Base-by-base conservation (phyloP, 2,329 filamentous ascomycete species). In the Atkinsonella texensis region DNA sequence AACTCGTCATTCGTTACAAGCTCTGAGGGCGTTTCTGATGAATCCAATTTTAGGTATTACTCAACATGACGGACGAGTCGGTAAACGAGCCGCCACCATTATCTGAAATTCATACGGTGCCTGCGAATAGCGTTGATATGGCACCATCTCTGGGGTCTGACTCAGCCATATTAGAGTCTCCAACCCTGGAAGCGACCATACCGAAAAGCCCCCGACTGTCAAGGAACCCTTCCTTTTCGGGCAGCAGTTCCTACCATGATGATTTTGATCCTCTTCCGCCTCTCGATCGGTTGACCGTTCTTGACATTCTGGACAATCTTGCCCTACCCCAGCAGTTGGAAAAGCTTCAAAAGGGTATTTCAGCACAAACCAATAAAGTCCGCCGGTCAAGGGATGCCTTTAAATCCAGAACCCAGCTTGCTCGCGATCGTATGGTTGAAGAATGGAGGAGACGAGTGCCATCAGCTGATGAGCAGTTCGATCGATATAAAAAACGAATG, bases 281-380 rank as follows among this genome's bases (percentile, higher is more conserved):
- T 0, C 74, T 96, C 23, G 93, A 98, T 66, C 86, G 89, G 49
- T 74, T 98, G 50, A 90, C 87, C 40, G 81, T 97, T 53, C 89
- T 98, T 61, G 93, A 98, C 64, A 77, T 98, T 47, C 79, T 98
- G 58, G 91, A 96, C 69, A 97, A 96, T 65, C 82, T 98, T 56
- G 87, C 90, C 6, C 74, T 98, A 33, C 85, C 89, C 1, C 87
- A 95, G 62, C 87, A 91, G 60, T 77, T 98, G 18, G 93, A 97
- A 69, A 93, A 87, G 71, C 77, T 96, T 57, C 90, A 96, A 63
- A 85, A 80, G 60, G 85, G 87, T 39, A 76, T 97, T 53, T 84
- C 84, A 31, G 80, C 82, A 5, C 90, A 96, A 68, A 91, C 83
- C 3, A 83, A 93, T 59, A 93, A 87, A 67, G 85, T 97, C 33